Percentiles rank a stretch among this genome's conserved stretches.
phyloP scores from a whole-genome alignment of 768 basidiomycete genomes.

The Hebeloma cylindrosporum region DNA sequence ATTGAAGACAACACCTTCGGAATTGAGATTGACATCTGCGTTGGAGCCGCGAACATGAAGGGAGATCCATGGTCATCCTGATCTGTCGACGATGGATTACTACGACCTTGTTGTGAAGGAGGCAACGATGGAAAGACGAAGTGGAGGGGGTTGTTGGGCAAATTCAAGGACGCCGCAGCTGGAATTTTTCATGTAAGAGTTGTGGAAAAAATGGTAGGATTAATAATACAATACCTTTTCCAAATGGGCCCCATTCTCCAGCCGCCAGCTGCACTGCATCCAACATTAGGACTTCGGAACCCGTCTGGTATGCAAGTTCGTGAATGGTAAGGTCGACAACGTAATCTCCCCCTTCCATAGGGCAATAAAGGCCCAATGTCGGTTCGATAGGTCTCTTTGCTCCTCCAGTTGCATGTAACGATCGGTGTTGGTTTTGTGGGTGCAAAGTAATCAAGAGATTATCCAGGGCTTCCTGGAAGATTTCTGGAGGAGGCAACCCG shows the following conservation, averaged over 20 bases:
- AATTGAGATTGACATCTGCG: constrained; percentile 42
- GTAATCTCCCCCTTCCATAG: constrained; percentile 82
- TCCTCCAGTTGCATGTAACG: constrained; percentile 50
- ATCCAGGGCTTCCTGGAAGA: constrained; percentile 73
- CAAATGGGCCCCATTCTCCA: constrained; percentile 86
- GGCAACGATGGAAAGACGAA: constrained; percentile 41
- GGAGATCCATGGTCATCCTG: constrained; percentile 35
- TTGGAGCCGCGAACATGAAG: constrained; percentile 30
- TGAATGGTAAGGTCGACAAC: constrained; percentile 77
- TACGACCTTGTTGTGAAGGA: constrained; percentile 14
- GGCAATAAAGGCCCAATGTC: constrained; percentile 83
- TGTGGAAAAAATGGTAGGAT: neutral
- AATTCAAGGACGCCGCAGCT: constrained; percentile 70
- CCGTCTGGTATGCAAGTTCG: constrained; percentile 70
- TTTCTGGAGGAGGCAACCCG: constrained; percentile 67
- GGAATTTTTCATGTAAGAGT: neutral
- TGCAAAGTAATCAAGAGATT: constrained; percentile 77
- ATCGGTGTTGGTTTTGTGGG: constrained; percentile 77
- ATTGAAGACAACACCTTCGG: constrained; percentile 38
- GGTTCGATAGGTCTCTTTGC: constrained; percentile 66
- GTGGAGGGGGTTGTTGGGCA: constrained; percentile 78
- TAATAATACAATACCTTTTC: constrained; percentile 52
- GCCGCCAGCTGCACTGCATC: constrained; percentile 85
- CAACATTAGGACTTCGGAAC: constrained; percentile 80
- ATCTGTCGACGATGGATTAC: constrained; percentile 35